Conservation (phyloP, 2,329 filamentous ascomycete genomes). For the Pseudogymnoascus pannorum region DNA sequence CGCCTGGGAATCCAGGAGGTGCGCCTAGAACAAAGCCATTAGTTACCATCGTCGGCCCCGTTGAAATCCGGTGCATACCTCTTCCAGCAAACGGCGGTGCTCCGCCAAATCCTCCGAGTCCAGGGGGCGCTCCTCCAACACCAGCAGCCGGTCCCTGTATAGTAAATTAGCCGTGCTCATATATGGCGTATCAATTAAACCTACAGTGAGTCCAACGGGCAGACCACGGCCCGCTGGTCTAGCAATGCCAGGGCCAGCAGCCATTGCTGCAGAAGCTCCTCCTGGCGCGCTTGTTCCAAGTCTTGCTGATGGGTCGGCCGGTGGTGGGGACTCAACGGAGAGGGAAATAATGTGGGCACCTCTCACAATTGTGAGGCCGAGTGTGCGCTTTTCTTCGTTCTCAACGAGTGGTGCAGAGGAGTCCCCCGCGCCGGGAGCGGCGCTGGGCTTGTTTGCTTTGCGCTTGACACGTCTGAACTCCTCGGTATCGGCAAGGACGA, state of each 20-base stretch:
- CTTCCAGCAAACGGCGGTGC: slow-evolving; percentile 43
- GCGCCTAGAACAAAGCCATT: slow-evolving; percentile 16
- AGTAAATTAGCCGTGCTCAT: slow-evolving; percentile 22
- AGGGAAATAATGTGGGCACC: slow-evolving; percentile 92
- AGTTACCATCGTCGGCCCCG: neutral
- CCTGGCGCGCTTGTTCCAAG: slow-evolving; percentile 70
- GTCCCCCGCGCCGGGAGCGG: slow-evolving; percentile 45
- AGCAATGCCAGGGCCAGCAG: slow-evolving; percentile 81
- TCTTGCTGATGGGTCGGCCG: slow-evolving; percentile 84
- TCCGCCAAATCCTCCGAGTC: slow-evolving; percentile 44
- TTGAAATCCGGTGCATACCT: slow-evolving; percentile 39
- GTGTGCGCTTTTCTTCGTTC: slow-evolving; percentile 93
- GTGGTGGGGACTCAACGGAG: slow-evolving; percentile 91
- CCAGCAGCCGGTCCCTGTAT: slow-evolving; percentile 71
- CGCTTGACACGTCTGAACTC: slow-evolving; percentile 90
- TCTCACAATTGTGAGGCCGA: slow-evolving; percentile 89
- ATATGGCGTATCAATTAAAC: slow-evolving; percentile 25
- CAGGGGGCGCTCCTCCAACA: slow-evolving; percentile 57
- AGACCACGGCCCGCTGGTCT: slow-evolving; percentile 82
- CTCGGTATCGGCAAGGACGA: slow-evolving; percentile 96
- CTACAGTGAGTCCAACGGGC: slow-evolving; percentile 72
- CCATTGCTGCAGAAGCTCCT: slow-evolving; percentile 60
- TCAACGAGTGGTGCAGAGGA: slow-evolving; percentile 64
- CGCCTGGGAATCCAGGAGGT: slow-evolving; percentile 42
- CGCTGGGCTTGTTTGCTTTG: slow-evolving; percentile 66